Conservation (phyloP, 768 basidiomycete genomes). For the Austroboletus festivus region DNA sequence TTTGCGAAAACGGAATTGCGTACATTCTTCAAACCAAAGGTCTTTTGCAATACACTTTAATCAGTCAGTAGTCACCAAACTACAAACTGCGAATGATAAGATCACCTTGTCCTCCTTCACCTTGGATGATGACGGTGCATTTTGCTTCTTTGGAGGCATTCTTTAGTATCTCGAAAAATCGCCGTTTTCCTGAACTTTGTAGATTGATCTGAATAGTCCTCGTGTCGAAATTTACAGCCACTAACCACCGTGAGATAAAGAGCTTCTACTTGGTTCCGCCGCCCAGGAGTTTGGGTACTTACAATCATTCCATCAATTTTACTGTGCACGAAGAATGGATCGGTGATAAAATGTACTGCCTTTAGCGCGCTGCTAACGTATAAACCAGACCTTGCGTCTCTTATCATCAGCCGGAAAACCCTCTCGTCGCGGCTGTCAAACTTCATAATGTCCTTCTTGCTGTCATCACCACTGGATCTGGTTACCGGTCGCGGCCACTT, state of each 20-base stretch:
- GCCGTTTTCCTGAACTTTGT: neutral
- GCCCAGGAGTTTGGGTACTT: too few species aligned
- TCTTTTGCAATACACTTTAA: conserved; percentile 46
- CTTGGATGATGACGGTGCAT: conserved; percentile 55
- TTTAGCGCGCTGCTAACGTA: too few species aligned
- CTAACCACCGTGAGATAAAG: too few species aligned
- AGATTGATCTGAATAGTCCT: neutral
- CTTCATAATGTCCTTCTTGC: conserved; percentile 1
- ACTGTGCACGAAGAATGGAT: too few species aligned
- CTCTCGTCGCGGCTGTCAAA: neutral
- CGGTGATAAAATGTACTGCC: conserved; percentile 2
- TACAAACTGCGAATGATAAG: conserved; percentile 15
- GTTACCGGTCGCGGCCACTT: conserved; percentile 2
- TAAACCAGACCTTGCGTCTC: neutral
- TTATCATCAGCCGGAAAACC: neutral
- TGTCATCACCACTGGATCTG: neutral
- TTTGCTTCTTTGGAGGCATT: conserved; percentile 88
- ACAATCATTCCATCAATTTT: neutral
- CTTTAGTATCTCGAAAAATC: neutral
- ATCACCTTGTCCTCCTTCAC: conserved; percentile 79
- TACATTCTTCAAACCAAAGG: conserved; percentile 88
- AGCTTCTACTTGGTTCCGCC: too few species aligned
- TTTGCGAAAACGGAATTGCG: conserved; percentile 27
- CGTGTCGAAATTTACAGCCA: too few species aligned
- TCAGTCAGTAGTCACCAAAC: conserved; percentile 27